Conservation (phyloP, 2,329 filamentous ascomycete species). For the Trichophyton equinum region DNA sequence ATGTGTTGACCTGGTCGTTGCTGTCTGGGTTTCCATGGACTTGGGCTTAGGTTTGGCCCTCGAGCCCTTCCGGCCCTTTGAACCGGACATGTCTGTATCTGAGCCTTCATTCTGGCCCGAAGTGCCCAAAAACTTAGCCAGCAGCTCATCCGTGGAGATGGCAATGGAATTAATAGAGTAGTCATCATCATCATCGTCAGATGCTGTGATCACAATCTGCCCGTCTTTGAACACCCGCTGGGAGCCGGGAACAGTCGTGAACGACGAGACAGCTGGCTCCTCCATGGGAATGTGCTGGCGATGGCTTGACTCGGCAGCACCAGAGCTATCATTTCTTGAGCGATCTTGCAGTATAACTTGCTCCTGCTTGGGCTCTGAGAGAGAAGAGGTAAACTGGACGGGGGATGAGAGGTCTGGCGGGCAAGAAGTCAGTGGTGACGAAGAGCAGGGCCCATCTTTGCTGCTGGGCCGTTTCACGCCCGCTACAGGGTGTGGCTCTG, state of each 20-base stretch:
- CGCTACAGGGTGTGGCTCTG: neutral
- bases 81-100: constrained; percentile 11
- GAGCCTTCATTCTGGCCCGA: constrained; percentile 11
- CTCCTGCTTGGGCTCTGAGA: neutral
- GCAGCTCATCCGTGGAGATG: constrained; percentile 43
- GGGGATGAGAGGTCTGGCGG: constrained; percentile 7
- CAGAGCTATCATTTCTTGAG: neutral
- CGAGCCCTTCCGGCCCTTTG: constrained; percentile 2
- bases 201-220: constrained; percentile 46
- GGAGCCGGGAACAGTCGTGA: constrained; percentile 7
- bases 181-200: constrained; percentile 54
- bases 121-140: constrained; percentile 21
- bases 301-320: neutral
- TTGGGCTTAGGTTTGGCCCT: constrained; percentile 8
- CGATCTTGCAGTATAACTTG: neutral
- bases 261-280: constrained; percentile 5
- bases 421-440: constrained; percentile 8
- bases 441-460: neutral
- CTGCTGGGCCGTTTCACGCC: neutral
- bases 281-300: neutral
- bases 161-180: constrained; percentile 40
- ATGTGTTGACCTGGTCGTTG: constrained; percentile 37
- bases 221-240: constrained; percentile 38
- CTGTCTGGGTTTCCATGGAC: constrained; percentile 21
- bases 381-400: constrained; percentile 5